These are phyloP conservation scores for Dimocarpus longan DNA, from an alignment of 345 rosid genomes.

Conservation along the genomic window DNA sequence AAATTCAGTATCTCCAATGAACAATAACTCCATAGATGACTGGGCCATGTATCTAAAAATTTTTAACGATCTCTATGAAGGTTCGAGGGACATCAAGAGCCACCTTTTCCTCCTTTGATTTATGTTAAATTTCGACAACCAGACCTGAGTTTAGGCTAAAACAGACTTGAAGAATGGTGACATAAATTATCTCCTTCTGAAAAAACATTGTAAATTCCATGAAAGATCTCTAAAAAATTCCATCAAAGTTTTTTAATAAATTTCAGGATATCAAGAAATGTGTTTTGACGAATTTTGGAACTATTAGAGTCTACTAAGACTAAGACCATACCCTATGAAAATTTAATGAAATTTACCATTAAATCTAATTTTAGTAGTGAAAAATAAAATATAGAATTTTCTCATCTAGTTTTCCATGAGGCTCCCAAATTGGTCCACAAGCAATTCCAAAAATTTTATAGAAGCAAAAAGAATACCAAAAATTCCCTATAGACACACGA, in stretches of 20 bases:
- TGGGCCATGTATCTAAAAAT: not conserved
- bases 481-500: not conserved
- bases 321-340: not conserved
- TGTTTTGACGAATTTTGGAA: not conserved
- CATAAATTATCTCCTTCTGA: not conserved
- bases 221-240: not conserved
- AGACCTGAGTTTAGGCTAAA: not conserved
- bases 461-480: not conserved
- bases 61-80: not conserved
- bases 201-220: not conserved
- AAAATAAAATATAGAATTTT: too few relatives aligned
- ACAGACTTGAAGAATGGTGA: not conserved
- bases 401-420: not conserved
- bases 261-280: not conserved
- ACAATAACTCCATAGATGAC: not conserved
- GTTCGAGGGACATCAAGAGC: not conserved
- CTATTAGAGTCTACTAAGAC: not conserved
- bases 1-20: not conserved
- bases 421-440: not conserved
- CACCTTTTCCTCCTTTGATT: not conserved
- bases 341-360: not conserved
- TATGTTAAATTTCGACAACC: not conserved
- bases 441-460: not conserved
- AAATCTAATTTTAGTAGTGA: too few relatives aligned
- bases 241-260: not conserved